These are phyloP conservation scores for Pisolithus orientalis DNA, from an alignment of 768 basidiomycete genomes.

Conservation along the genomic window DNA sequence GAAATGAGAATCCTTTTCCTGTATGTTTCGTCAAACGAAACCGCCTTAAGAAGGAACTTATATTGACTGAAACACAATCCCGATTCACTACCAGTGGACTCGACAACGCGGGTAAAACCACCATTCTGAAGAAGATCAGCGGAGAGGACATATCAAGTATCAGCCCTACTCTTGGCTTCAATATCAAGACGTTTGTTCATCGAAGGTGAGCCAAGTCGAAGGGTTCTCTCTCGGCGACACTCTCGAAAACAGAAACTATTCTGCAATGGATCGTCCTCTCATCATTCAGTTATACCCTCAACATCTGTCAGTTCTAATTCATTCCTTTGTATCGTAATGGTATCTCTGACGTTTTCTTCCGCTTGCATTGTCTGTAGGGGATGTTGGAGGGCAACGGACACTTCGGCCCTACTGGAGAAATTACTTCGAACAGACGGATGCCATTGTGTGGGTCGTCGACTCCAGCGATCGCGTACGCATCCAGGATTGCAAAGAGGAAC, in stretches of 20 bases:
- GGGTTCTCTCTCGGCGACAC: constrained; percentile 9
- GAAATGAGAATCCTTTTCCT: constrained; percentile 96
- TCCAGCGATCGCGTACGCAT: constrained; percentile 88
- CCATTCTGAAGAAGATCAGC: constrained; percentile 91
- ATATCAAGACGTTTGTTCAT: constrained; percentile 95
- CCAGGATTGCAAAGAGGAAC: constrained; percentile 82
- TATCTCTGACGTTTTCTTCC: constrained; percentile 49
- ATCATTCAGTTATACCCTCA: constrained; percentile 33
- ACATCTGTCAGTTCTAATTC: constrained; percentile 31
- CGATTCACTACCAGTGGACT: constrained; percentile 59
- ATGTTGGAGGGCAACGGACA: constrained; percentile 94
- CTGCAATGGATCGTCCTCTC: constrained; percentile 16
- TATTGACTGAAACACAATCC: not conserved
- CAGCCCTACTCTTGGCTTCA: constrained; percentile 95
- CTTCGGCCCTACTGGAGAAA: constrained; percentile 98
- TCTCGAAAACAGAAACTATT: constrained; percentile 16
- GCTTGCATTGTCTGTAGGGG: constrained; percentile 86
- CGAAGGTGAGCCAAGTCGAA: constrained; percentile 56
- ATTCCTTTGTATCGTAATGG: not conserved
- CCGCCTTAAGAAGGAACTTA: not conserved
- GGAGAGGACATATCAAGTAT: constrained; percentile 85
- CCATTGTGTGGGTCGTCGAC: constrained; percentile 98
- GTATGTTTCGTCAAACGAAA: constrained; percentile 34
- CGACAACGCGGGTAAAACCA: constrained; percentile 98
- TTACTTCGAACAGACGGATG: constrained; percentile 98